Base-by-base conservation (phyloP, 139 green algal species). In the Monoraphidium neglectum region DNA sequence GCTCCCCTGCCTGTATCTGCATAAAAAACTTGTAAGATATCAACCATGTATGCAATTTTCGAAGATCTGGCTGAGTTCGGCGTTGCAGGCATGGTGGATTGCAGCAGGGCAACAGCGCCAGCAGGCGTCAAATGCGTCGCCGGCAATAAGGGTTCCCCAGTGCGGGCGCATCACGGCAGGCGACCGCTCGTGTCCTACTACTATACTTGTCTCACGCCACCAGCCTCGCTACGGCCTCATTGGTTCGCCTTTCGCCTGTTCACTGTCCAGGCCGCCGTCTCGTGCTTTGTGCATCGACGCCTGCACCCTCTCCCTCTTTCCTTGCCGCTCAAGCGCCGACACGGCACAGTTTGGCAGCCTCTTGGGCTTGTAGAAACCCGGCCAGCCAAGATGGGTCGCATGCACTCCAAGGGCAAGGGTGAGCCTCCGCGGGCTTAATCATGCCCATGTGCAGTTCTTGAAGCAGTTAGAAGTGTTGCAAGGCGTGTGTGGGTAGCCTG, bases 301-400 rank as follows among this genome's bases (percentile, higher is more conserved):
- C 23, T 72, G 51, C 51, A 18, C 18, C 51, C 18, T 60, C 21
- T 60, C 56, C 28, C 36, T 59, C 56, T 54, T 68, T 18, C 54
- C 70, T 64, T 33, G 8, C 18, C 32, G 32, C 56, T 68, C n/a
- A n/a, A n/a, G n/a, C n/a, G n/a, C n/a, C n/a, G n/a, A n/a, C n/a
- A n/a, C n/a, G n/a, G n/a, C n/a, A n/a, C n/a, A n/a, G n/a, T n/a
- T n/a, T n/a, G n/a, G n/a, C n/a, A 51, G 43, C 43, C 43, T 46
- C 43, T 40, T 51, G 16, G 62, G 43, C 43, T 21, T 8, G 8
- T 51, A 8, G 8, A 32, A 6, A 36, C n/a, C 63, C 33, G 80
- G 68, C 59, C 60, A 65, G 83, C 72, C 80, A 91, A 74, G 73
- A 98, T 98, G 95, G 95, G 95, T 88, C 94, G 95, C 74, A 98